Base-by-base conservation (phyloP, 108 stramenopile species). In the Pseudonitzschia delicatissima region DNA sequence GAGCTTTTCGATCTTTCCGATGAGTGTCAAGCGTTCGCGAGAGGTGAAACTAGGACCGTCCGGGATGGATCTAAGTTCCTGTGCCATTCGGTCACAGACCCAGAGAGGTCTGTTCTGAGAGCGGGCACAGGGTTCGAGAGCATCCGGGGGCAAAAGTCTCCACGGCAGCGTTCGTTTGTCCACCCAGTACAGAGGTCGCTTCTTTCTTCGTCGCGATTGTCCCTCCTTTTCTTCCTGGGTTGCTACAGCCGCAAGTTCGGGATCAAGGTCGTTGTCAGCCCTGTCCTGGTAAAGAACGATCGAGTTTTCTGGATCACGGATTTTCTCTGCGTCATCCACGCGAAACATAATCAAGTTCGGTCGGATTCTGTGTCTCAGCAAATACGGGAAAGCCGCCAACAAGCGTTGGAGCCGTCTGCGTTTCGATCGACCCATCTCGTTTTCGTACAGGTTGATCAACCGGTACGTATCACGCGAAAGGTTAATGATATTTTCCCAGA, bases 61-160 rank as follows among this genome's bases (percentile, higher is more conserved):
- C 8, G 88, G 84, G 12, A 89, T 82, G 33, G 71, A 58, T 9
- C 78, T 72, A 26, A 88, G 42, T 55, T 88, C 88, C 53, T 79
- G 76, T 15, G 87, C 88, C 84, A 90, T 82, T 17, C 91, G 83
- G 77, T 92, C 91, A 62, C 83, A 85, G 3, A 92, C 89, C 90
- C 87, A 88, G 33, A 94, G 72, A 15, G 93, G 93, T 37, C 94
- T 78, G 78, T 97, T 97, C 63, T 93, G 91, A 2, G 90, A 84
- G 13, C 88, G 44, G 21, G 91, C 88, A 65, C 88, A 92, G 18
- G 82, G 27, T 55, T 89, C 88, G 67, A 90, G 40, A 11, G 91
- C 87, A 45, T 68, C 62, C 0, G 71, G 64, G 17, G 87, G 86
- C 32, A 92, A 66, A 31, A 92, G 59, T 71, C 87, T 76, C 91